Percentiles rank a stretch among this genome's conserved stretches.
Evolutionary conservation across 1,139 yeast species (phyloP).

Genomic region (Zygosaccharomyces sapae): DNA sequence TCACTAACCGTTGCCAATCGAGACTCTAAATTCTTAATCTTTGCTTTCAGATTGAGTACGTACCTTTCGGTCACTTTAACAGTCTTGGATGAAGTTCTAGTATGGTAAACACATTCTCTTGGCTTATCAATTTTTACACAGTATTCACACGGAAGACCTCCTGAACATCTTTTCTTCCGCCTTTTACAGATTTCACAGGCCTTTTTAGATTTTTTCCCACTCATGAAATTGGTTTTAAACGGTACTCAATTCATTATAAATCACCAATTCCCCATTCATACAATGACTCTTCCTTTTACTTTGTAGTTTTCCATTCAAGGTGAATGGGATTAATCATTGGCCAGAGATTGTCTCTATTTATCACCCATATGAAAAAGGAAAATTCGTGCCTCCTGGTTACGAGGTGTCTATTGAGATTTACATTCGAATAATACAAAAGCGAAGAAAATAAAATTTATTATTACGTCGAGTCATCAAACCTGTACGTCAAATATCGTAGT

Average conservation of each 20-base stretch:
- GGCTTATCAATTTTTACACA: conserved; percentile 13
- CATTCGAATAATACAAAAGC: too few species aligned
- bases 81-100: conserved; percentile 12
- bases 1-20: conserved; percentile 9
- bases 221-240: conserved; percentile 4
- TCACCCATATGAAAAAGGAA: neutral
- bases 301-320: neutral
- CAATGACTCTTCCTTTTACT: neutral
- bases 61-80: conserved; percentile 21
- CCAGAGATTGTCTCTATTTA: neutral
- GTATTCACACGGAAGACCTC: conserved; percentile 17
- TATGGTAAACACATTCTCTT: conserved; percentile 15
- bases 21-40: conserved; percentile 15
- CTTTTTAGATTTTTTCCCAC: conserved; percentile 9
- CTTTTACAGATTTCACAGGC: conserved; percentile 18
- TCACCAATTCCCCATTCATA: neutral
- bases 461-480: too few species aligned
- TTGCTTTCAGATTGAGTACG: conserved; percentile 15
- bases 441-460: too few species aligned
- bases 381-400: too few species aligned
- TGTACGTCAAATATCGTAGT: neutral
- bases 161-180: conserved; percentile 18
- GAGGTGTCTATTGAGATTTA: too few species aligned
- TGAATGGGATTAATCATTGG: neutral
- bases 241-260: neutral